phyloP scores from a whole-genome alignment of 257 asterid species.

The Paulownia fortunei region DNA sequence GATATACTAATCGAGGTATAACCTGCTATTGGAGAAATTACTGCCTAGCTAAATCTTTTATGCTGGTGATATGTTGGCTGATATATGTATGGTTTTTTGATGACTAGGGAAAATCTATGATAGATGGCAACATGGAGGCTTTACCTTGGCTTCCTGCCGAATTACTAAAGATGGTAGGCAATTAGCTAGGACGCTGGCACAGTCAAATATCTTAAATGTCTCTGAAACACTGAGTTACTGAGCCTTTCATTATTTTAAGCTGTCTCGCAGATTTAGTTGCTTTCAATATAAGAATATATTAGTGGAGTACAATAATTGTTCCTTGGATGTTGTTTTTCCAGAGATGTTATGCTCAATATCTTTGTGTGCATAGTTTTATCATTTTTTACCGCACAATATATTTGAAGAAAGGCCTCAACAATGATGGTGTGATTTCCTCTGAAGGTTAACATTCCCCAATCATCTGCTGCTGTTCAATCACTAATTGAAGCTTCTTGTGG shows the following conservation, averaged over 20 bases:
- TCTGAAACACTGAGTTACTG: constrained; percentile 10
- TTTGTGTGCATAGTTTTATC: constrained; percentile 10
- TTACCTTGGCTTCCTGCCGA: constrained; percentile 79
- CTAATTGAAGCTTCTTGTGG: constrained; percentile 86
- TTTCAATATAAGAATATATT: neutral
- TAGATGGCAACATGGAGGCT: constrained; percentile 48
- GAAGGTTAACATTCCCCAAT: constrained; percentile 81
- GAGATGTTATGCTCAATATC: constrained; percentile 6
- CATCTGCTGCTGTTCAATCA: constrained; percentile 86
- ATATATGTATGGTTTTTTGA: constrained; percentile 26
- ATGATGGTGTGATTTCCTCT: constrained; percentile 34
- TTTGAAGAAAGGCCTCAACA: constrained; percentile 17
- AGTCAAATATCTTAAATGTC: constrained; percentile 11
- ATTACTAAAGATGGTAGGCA: constrained; percentile 65
- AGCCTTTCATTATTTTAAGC: constrained; percentile 9
- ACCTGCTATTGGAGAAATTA: constrained; percentile 19
- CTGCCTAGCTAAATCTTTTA: constrained; percentile 19
- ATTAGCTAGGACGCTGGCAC: constrained; percentile 17
- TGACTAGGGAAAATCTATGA: constrained; percentile 57
- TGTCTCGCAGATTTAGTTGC: neutral
- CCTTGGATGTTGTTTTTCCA: constrained; percentile 17
- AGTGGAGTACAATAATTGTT: neutral
- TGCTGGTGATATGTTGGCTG: constrained; percentile 27
- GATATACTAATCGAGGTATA: constrained; percentile 83
- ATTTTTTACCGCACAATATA: constrained; percentile 11